These are phyloP conservation scores for Jaapia argillacea DNA, from an alignment of 768 basidiomycete species.

Conservation along the genomic window DNA sequence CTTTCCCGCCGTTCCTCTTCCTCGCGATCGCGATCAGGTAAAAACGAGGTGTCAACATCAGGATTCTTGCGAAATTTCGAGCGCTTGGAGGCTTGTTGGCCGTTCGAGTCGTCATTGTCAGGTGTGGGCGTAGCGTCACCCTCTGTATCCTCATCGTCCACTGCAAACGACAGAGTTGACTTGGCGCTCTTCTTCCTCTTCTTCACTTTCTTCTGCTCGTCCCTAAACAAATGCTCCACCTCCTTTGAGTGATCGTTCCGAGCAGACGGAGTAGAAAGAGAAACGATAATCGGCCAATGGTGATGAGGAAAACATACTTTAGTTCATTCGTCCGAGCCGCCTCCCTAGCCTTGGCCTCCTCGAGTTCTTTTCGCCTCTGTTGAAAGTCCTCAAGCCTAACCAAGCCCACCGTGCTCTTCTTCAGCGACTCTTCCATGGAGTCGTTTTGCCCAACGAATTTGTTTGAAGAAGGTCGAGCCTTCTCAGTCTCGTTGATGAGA, in stretches of 20 bases:
- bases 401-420: slow-evolving; percentile 85
- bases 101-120: slow-evolving; percentile 22
- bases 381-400: slow-evolving; percentile 91
- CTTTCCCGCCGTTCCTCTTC: slow-evolving; percentile 84
- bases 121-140: slow-evolving; percentile 25
- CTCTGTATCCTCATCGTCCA: slow-evolving; percentile 69
- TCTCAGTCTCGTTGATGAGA: slow-evolving; percentile 85
- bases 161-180: slow-evolving; percentile 82
- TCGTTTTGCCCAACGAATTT: slow-evolving; percentile 94
- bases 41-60: slow-evolving; percentile 92
- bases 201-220: slow-evolving; percentile 77
- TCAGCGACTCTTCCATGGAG: slow-evolving; percentile 88
- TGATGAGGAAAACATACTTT: slow-evolving; percentile 62
- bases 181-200: slow-evolving; percentile 90
- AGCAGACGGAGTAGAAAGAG: slow-evolving; percentile 5
- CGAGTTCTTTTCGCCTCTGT: slow-evolving; percentile 76
- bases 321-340: slow-evolving; percentile 77
- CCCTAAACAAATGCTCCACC: slow-evolving; percentile 83
- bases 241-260: slow-evolving; percentile 49
- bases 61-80: slow-evolving; percentile 91
- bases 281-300: slow-evolving; percentile 15
- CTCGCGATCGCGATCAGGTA: slow-evolving; percentile 96
- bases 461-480: slow-evolving; percentile 75
- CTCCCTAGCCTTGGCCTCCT: slow-evolving; percentile 85
- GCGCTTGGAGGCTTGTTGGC: slow-evolving; percentile 51